A percentile compares a stretch with the other conserved stretches of the same genome.
Evolutionary conservation across 768 basidiomycete species (phyloP).

Genomic region (Infundibulicybe gibba): DNA sequence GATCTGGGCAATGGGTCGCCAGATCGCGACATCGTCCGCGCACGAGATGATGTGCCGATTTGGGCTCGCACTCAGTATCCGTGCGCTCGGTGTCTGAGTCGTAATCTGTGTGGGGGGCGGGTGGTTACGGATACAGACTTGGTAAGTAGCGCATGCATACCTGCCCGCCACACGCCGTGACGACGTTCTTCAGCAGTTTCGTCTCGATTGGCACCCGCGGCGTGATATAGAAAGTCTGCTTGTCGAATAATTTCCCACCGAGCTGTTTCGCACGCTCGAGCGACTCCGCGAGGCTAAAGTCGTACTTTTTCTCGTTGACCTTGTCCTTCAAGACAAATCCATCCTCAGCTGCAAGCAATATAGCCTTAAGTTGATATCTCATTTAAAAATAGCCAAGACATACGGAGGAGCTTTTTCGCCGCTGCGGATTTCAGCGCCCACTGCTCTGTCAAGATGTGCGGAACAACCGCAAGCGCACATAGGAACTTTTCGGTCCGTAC

Average conservation of each 20-base stretch:
- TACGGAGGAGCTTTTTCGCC: constrained; percentile 60
- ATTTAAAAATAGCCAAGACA: constrained; percentile 19
- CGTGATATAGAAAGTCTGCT: constrained; percentile 74
- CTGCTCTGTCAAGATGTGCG: constrained; percentile 56
- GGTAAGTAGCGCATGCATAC: constrained; percentile 28
- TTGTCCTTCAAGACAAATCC: constrained; percentile 59
- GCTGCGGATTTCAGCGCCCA: constrained; percentile 68
- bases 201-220: constrained; percentile 54
- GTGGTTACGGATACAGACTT: constrained; percentile 1
- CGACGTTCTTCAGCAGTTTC: constrained; percentile 65
- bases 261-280: constrained; percentile 52
- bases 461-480: constrained; percentile 62
- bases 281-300: constrained; percentile 59
- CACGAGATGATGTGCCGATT: constrained; percentile 66
- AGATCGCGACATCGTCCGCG: constrained; percentile 57
- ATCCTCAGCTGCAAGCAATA: constrained; percentile 48
- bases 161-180: constrained; percentile 68
- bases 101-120: constrained; percentile 26
- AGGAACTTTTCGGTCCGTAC: constrained; percentile 89
- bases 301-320: constrained; percentile 61
- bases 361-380: neutral
- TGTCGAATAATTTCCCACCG: constrained; percentile 54
- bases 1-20: constrained; percentile 53
- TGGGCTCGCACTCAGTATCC: constrained; percentile 47
- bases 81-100: constrained; percentile 48